phyloP scores from a whole-genome alignment of 1,284 basidiomycete genomes.

The Cryptococcus jaspeensis region DNA sequence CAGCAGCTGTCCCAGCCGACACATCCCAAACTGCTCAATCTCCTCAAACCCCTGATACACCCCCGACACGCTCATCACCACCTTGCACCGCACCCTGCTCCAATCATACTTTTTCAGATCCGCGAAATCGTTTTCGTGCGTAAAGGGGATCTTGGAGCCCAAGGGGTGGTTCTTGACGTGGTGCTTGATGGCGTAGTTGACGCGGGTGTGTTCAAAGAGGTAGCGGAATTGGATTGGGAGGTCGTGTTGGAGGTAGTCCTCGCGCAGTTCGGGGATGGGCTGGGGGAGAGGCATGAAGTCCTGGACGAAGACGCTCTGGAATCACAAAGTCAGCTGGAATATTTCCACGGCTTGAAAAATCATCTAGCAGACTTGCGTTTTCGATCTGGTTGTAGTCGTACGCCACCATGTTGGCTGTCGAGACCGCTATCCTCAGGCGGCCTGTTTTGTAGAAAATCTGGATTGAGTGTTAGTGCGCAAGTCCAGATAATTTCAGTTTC shows the following conservation, averaged over 20 bases:
- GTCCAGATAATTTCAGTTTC: too few relatives aligned
- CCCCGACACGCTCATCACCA: conserved; percentile 46
- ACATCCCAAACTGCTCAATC: conserved; percentile 35
- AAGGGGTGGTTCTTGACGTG: conserved; percentile 28
- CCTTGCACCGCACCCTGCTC: conserved; percentile 41
- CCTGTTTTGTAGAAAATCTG: conserved; percentile 51
- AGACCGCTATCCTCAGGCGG: conserved; percentile 44
- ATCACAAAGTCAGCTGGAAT: conserved; percentile 1
- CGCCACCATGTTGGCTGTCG: conserved; percentile 46
- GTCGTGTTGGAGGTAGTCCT: conserved; percentile 20
- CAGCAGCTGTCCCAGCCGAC: conserved; percentile 38
- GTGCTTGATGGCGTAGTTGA: conserved; percentile 36
- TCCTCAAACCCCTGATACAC: conserved; percentile 34
- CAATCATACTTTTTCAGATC: conserved; percentile 43
- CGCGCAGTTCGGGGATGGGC: conserved; percentile 4
- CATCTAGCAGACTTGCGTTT: conserved; percentile 41
- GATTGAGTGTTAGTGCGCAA: background rate
- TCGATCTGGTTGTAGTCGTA: conserved; percentile 51
- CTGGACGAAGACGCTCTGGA: conserved; percentile 49
- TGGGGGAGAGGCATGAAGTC: conserved; percentile 38
- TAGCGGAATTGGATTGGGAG: conserved; percentile 38
- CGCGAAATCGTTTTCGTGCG: conserved; percentile 21
- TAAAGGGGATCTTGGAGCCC: conserved; percentile 31
- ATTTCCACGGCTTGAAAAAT: background rate
- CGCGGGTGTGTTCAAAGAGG: conserved; percentile 42